Evolutionary conservation across 2,329 filamentous ascomycete genomes (phyloP).

Genomic region (Exophiala phaeomuriformis): DNA sequence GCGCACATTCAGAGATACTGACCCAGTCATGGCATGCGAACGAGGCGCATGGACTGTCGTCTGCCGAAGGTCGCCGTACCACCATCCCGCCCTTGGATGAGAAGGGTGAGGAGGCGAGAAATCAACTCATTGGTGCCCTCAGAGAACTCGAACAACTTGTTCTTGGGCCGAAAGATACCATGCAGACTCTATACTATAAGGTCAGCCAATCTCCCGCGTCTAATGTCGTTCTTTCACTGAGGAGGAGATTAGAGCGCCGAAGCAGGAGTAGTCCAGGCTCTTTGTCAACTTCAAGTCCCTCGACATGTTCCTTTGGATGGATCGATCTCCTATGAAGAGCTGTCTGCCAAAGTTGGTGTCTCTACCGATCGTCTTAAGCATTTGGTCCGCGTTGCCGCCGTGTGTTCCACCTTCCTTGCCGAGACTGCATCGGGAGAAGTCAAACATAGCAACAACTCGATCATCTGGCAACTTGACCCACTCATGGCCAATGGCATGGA

Average conservation of each 20-base stretch:
- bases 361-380: conserved; percentile 11
- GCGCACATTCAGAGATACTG: conserved; percentile 4
- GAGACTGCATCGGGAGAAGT: conserved; percentile 9
- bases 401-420: conserved; percentile 10
- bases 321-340: conserved; percentile 9
- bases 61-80: conserved; percentile 2
- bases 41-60: conserved; percentile 5
- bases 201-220: neutral
- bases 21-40: conserved; percentile 13
- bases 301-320: conserved; percentile 6
- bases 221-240: neutral
- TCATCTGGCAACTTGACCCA: conserved; percentile 12
- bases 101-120: conserved; percentile 10
- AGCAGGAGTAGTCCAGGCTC: conserved; percentile 12
- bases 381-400: conserved; percentile 5
- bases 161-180: conserved; percentile 12
- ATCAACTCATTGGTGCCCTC: conserved; percentile 8
- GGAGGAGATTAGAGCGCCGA: conserved; percentile 5
- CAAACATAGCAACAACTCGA: conserved; percentile 9
- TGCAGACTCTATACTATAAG: conserved; percentile 11
- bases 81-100: conserved; percentile 5
- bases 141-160: conserved; percentile 9
- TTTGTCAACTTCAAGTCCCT: conserved; percentile 10
- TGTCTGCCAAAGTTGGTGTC: conserved; percentile 6
- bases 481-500: conserved; percentile 9